Evolutionary conservation across 176 grass and related monocot species (phyloP).

Genomic region (Juncus inflexus): DNA sequence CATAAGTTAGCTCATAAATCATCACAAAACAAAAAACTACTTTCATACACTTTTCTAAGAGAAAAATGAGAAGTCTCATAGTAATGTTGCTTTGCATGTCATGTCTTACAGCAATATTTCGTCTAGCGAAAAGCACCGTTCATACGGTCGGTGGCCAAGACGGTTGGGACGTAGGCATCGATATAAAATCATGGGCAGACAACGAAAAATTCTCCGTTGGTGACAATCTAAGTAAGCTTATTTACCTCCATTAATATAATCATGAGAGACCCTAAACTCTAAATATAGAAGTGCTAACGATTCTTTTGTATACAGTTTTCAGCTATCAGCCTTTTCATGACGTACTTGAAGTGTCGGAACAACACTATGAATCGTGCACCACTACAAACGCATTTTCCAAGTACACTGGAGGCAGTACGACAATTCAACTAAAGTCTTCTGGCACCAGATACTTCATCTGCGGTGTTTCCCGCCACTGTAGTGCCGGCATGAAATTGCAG

Average conservation of each 20-base stretch:
- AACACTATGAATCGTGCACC: slow-evolving; percentile 12
- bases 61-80: slow-evolving; percentile 3
- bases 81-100: not conserved
- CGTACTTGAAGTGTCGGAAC: slow-evolving; percentile 27
- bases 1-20: no score
- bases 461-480: slow-evolving; percentile 21
- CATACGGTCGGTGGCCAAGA: slow-evolving; percentile 21
- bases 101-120: slow-evolving; percentile 1
- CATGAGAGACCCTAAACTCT: not conserved
- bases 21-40: no score
- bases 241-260: not conserved
- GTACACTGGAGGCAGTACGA: slow-evolving; percentile 24
- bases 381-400: slow-evolving; percentile 5
- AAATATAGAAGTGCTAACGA: not conserved
- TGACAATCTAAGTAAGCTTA: slow-evolving; percentile 27
- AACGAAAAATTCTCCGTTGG: slow-evolving; percentile 12
- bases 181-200: slow-evolving; percentile 8
- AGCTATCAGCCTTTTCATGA: slow-evolving; percentile 19
- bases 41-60: not conserved
- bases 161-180: slow-evolving; percentile 5
- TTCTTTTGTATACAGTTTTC: slow-evolving; percentile 29
- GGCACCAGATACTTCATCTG: slow-evolving; percentile 35
- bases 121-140: not conserved
- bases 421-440: not conserved
- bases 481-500: slow-evolving; percentile 28